phyloP scores from a whole-genome alignment of 2,329 filamentous ascomycete species.

The Ceratocystis destructans region DNA sequence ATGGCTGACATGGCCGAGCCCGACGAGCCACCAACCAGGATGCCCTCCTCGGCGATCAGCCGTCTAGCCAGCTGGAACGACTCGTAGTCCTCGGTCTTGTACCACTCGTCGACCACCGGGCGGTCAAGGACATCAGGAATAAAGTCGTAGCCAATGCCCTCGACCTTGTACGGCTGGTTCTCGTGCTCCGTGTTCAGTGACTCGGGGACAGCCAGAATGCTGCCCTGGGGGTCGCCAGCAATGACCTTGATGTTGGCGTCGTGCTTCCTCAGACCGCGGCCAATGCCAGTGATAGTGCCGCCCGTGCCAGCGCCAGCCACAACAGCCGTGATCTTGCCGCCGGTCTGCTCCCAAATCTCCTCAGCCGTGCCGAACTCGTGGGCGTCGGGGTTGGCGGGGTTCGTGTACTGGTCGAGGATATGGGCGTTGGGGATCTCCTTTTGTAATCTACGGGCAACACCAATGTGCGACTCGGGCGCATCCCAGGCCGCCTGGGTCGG shows the following conservation, averaged over 20 bases:
- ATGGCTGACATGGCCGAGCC: conserved; percentile 81
- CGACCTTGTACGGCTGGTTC: conserved; percentile 89
- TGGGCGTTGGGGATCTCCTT: conserved; percentile 96
- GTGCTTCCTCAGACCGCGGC: conserved; percentile 75
- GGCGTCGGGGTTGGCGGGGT: conserved; percentile 78
- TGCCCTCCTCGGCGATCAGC: conserved; percentile 83
- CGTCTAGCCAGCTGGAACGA: conserved; percentile 83
- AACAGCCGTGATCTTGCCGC: conserved; percentile 66
- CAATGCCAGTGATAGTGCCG: conserved; percentile 84
- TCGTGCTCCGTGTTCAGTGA: conserved; percentile 63
- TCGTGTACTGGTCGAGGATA: conserved; percentile 93
- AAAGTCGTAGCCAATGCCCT: conserved; percentile 98
- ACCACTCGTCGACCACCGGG: conserved; percentile 76
- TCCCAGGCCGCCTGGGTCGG: conserved; percentile 93
- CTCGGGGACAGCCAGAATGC: conserved; percentile 74
- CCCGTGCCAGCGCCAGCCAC: conserved; percentile 91
- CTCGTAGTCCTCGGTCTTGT: conserved; percentile 90
- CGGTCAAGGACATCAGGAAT: conserved; percentile 86
- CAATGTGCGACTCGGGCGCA: conserved; percentile 90
- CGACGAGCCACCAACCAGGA: conserved; percentile 85
- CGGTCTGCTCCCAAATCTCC: conserved; percentile 89
- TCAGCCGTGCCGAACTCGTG: conserved; percentile 91
- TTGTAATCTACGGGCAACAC: conserved; percentile 74
- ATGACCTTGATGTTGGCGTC: conserved; percentile 75
- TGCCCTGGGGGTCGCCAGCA: conserved; percentile 83